A percentile compares a stretch with the other conserved stretches of the same genome.
These are phyloP conservation scores for Candida manassasensis DNA, from an alignment of 805 yeast species.

Conservation along the genomic window DNA sequence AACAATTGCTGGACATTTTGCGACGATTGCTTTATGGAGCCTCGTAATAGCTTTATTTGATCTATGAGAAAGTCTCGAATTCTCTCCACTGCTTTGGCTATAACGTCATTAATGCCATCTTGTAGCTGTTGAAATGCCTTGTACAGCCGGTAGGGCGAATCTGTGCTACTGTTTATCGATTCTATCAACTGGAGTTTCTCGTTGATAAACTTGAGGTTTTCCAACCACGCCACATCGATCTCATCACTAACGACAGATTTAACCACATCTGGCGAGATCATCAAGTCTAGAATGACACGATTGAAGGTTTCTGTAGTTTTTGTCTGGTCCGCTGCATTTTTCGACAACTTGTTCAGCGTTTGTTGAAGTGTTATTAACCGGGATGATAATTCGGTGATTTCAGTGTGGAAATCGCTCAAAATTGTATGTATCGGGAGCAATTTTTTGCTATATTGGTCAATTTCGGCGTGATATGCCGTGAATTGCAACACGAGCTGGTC, in stretches of 20 bases:
- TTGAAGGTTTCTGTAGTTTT: slow-evolving; percentile 44
- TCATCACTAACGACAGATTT: slow-evolving; percentile 53
- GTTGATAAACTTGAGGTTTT: slow-evolving; percentile 51
- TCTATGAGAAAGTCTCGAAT: slow-evolving; percentile 63
- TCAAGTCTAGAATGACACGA: slow-evolving; percentile 70
- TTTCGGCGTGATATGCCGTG: slow-evolving; percentile 19
- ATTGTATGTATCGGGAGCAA: slow-evolving; percentile 50
- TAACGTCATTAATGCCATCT: slow-evolving; percentile 45
- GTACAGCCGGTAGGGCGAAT: slow-evolving; percentile 5
- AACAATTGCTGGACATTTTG: slow-evolving; percentile 70
- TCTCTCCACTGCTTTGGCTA: slow-evolving; percentile 65
- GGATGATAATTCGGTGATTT: slow-evolving; percentile 32
- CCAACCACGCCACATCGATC: slow-evolving; percentile 60
- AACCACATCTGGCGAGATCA: slow-evolving; percentile 71
- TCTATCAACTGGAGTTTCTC: slow-evolving; percentile 57
- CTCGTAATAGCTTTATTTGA: slow-evolving; percentile 64
- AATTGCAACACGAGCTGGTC: slow-evolving; percentile 13
- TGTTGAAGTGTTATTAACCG: slow-evolving; percentile 30
- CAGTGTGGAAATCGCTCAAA: slow-evolving; percentile 52
- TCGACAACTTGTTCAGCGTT: slow-evolving; percentile 28
- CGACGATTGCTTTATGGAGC: slow-evolving; percentile 51
- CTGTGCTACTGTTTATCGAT: slow-evolving; percentile 6
- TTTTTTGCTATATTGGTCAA: slow-evolving; percentile 27
- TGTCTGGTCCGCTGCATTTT: slow-evolving; percentile 23
- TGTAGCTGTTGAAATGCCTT: slow-evolving; percentile 26